Evolutionary conservation across 148 eudicot species (phyloP).

Genomic region (Selenicereus undatus): DNA sequence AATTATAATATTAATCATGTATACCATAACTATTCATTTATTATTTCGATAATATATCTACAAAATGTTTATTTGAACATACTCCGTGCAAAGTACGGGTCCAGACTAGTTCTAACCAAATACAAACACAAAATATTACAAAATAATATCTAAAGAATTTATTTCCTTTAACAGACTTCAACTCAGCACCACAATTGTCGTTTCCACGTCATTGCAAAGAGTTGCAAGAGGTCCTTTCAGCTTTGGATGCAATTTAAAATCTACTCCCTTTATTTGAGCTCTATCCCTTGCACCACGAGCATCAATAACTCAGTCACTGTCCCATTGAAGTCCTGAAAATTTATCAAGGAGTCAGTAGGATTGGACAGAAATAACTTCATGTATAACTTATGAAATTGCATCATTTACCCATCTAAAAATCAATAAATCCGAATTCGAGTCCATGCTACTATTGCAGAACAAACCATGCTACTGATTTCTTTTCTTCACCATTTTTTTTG

Average conservation of each 20-base stretch:
- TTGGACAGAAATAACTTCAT: not conserved
- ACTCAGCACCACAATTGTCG: conserved; percentile 83
- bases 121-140: no score
- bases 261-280: conserved; percentile 91
- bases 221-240: conserved; percentile 52
- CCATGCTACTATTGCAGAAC: not conserved
- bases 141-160: no score
- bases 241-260: conserved; percentile 78
- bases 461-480: not conserved
- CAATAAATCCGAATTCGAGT: not conserved
- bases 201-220: conserved; percentile 79
- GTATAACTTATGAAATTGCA: no score
- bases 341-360: not conserved
- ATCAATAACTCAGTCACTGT: conserved; percentile 79
- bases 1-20: no score
- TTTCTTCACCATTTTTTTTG: no score
- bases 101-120: no score
- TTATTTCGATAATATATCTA: no score
- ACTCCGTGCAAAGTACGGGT: no score
- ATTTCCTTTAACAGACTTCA: no score
- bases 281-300: conserved; percentile 79
- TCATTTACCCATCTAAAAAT: not conserved
- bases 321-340: conserved; percentile 76
- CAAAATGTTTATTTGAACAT: no score
- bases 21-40: no score